phyloP scores from a whole-genome alignment of 2,329 filamentous ascomycete genomes.

The Exophiala aquamarina region DNA sequence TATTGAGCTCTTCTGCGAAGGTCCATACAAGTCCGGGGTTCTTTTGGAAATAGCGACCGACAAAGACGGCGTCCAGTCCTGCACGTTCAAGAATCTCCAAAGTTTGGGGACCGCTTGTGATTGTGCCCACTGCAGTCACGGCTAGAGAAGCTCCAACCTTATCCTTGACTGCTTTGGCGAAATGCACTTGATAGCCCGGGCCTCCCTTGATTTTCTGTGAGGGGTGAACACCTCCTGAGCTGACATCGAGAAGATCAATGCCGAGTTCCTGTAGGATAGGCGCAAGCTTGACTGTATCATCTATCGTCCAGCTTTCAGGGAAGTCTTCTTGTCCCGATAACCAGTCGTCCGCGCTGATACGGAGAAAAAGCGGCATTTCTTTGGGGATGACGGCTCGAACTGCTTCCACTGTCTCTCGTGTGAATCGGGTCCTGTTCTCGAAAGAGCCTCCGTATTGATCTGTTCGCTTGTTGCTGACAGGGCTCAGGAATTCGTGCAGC shows the following conservation, averaged over 20 bases:
- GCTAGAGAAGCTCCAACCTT: constrained; percentile 70
- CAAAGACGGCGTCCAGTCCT: constrained; percentile 67
- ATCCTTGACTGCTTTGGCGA: constrained; percentile 70
- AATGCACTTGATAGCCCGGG: constrained; percentile 71
- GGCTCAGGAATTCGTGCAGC: constrained; percentile 67
- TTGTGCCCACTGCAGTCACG: constrained; percentile 73
- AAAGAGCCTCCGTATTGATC: constrained; percentile 54
- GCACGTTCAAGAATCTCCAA: constrained; percentile 61
- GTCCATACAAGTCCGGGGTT: constrained; percentile 60
- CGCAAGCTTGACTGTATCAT: constrained; percentile 65
- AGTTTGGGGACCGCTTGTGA: constrained; percentile 69
- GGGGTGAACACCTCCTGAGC: constrained; percentile 60
- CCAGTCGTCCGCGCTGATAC: constrained; percentile 76
- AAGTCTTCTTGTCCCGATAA: constrained; percentile 57
- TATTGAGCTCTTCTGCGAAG: constrained; percentile 69
- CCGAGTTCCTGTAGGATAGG: constrained; percentile 68
- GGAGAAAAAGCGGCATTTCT: constrained; percentile 69
- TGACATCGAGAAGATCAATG: constrained; percentile 81
- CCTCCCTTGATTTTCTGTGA: constrained; percentile 44
- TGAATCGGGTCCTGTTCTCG: constrained; percentile 67
- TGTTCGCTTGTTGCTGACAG: constrained; percentile 67
- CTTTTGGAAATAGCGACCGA: constrained; percentile 73
- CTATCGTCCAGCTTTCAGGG: constrained; percentile 66
- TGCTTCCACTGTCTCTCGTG: constrained; percentile 65
- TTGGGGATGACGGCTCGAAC: constrained; percentile 64